A percentile compares a stretch with the other conserved stretches of the same genome.
Conservation (phyloP, 106 monocot species). For the Dioscorea alata region DNA sequence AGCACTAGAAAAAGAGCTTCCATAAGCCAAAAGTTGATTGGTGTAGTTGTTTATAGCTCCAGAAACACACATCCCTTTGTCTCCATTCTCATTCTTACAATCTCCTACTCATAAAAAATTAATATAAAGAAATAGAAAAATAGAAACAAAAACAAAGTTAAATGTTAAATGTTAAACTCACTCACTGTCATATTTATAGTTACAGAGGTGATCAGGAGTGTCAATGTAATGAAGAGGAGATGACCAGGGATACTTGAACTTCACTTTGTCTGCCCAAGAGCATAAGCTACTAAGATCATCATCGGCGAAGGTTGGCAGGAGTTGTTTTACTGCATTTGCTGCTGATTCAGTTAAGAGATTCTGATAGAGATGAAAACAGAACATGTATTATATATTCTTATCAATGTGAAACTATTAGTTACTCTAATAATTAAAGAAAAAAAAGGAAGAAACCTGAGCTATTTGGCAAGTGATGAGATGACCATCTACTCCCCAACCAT, state of each 20-base stretch:
- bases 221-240: conserved; percentile 46
- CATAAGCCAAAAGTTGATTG: conserved; percentile 30
- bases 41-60: conserved; percentile 64
- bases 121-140: background rate
- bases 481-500: conserved; percentile 56
- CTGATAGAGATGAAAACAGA: conserved; percentile 7
- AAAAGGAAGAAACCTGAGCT: conserved; percentile 33
- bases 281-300: conserved; percentile 50
- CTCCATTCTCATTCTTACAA: conserved; percentile 41
- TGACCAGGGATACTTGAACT: conserved; percentile 40
- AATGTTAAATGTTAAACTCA: background rate
- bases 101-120: conserved; percentile 26
- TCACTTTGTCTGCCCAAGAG: conserved; percentile 52
- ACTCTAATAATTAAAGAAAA: background rate
- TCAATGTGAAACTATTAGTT: no score
- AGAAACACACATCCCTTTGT: conserved; percentile 35
- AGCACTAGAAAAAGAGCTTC: conserved; percentile 11
- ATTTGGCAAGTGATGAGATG: conserved; percentile 50
- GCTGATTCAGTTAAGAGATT: conserved; percentile 29
- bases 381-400: no score
- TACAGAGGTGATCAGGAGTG: conserved; percentile 45
- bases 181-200: conserved; percentile 38
- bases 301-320: conserved; percentile 39
- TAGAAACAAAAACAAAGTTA: background rate
- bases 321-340: conserved; percentile 26